These are phyloP conservation scores for Pterulicium gracile DNA, from an alignment of 1,284 basidiomycete genomes.

Conservation along the genomic window DNA sequence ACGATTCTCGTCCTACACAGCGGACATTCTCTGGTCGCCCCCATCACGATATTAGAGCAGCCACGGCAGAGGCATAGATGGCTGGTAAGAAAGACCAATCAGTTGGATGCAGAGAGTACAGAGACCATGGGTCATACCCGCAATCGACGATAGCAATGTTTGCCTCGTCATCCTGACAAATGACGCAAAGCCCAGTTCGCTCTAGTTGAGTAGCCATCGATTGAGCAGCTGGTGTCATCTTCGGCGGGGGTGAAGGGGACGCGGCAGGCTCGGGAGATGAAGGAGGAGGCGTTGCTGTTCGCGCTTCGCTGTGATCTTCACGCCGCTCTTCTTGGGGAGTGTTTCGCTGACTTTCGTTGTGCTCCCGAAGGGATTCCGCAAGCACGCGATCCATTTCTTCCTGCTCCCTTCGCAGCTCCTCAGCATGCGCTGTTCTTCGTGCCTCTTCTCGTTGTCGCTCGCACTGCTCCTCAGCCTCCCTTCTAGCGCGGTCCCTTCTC, in stretches of 20 bases:
- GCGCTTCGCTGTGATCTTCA: no score
- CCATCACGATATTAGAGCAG: slow-evolving; percentile 5
- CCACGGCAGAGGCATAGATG: slow-evolving; percentile 3
- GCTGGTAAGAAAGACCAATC: not conserved
- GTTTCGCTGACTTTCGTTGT: not conserved
- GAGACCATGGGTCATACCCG: slow-evolving; percentile 44
- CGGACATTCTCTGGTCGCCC: slow-evolving; percentile 3
- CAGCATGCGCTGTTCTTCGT: slow-evolving; percentile 13
- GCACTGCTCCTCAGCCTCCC: slow-evolving; percentile 32
- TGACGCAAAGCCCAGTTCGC: slow-evolving; percentile 69
- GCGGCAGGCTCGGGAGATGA: slow-evolving; percentile 2
- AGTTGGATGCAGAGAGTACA: not conserved
- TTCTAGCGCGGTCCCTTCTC: slow-evolving; percentile 38
- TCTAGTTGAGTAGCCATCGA: slow-evolving; percentile 36
- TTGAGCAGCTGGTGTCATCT: slow-evolving; percentile 16
- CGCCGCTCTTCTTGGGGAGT: not conserved
- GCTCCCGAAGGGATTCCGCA: not conserved
- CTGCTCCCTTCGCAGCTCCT: slow-evolving; percentile 5
- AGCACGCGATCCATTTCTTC: not conserved
- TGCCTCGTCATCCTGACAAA: slow-evolving; percentile 87
- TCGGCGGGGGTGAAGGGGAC: slow-evolving; percentile 14
- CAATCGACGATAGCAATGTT: slow-evolving; percentile 90
- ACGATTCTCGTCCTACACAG: slow-evolving; percentile 5
- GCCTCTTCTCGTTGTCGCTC: slow-evolving; percentile 23
- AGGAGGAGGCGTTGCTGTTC: slow-evolving; percentile 9